Percentiles rank a stretch among this genome's conserved stretches.
Evolutionary conservation across 352 stramenopile genomes (phyloP).

Genomic region (Pythium rishiriense): DNA sequence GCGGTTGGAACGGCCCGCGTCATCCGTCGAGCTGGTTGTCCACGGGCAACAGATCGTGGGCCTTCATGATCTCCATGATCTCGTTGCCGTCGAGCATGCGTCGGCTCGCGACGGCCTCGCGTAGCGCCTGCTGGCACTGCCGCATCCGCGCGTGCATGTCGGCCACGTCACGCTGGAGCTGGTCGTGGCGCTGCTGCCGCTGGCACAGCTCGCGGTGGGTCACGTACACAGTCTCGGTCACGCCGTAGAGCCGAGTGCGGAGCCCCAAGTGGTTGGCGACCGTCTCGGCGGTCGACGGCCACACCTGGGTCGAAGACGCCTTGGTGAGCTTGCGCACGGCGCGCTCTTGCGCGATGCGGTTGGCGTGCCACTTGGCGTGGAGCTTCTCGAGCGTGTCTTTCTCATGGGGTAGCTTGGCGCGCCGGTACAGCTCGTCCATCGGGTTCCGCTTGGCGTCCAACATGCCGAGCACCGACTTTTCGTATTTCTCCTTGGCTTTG

Average conservation of each 20-base stretch:
- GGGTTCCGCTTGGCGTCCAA: conserved; percentile 58
- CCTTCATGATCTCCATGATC: conserved; percentile 49
- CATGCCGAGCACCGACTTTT: conserved; percentile 49
- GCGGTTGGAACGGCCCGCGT: too few relatives aligned
- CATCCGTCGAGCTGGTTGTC: conserved; percentile 34
- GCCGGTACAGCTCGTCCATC: conserved; percentile 63
- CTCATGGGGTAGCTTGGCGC: conserved; percentile 51
- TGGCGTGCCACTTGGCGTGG: conserved; percentile 50
- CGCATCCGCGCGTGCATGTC: conserved; percentile 38
- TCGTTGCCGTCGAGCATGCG: conserved; percentile 62
- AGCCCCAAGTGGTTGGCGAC: conserved; percentile 46
- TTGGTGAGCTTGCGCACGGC: conserved; percentile 49
- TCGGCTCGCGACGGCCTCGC: conserved; percentile 34
- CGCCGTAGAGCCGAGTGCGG: conserved; percentile 55
- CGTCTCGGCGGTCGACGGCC: conserved; percentile 38
- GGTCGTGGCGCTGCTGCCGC: conserved; percentile 36
- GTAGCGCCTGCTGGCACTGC: conserved; percentile 44
- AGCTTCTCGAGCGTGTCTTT: conserved; percentile 42
- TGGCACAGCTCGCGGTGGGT: conserved; percentile 45
- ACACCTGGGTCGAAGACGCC: conserved; percentile 29
- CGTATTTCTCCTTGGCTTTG: conserved; percentile 58
- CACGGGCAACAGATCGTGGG: conserved; percentile 28
- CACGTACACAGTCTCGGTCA: conserved; percentile 71
- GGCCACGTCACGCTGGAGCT: conserved; percentile 34
- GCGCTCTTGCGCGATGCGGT: conserved; percentile 43